A percentile compares a stretch with the other conserved stretches of the same genome.
These are phyloP conservation scores for Phytopythium chamaehyphon DNA, from an alignment of 352 stramenopile genomes.

Conservation along the genomic window DNA sequence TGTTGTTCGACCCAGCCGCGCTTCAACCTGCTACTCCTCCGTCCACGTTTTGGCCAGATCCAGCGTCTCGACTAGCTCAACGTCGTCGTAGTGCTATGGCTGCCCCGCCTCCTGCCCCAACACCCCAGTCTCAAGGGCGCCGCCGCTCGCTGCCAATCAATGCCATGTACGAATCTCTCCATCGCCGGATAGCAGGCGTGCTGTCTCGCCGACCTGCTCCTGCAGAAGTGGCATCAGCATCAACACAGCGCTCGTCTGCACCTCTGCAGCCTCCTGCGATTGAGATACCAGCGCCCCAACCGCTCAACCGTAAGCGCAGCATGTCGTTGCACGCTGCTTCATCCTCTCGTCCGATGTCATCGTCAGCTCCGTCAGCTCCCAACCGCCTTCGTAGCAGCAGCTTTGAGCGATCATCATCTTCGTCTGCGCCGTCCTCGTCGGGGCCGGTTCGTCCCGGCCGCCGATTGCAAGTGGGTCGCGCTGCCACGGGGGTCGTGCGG, in stretches of 20 bases:
- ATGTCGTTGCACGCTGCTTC: conserved; percentile 1
- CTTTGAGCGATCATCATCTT: no score
- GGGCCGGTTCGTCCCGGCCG: conserved; percentile 18
- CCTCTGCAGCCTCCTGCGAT: not conserved
- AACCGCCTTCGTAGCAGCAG: no score
- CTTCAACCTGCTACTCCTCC: conserved; percentile 10
- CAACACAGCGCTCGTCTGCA: not conserved
- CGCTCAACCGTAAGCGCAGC: conserved; percentile 1
- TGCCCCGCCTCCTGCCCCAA: not conserved
- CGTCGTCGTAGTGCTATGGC: not conserved
- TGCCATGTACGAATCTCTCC: conserved; percentile 25
- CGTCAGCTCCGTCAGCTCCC: no score
- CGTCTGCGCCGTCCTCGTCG: no score
- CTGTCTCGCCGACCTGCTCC: not conserved
- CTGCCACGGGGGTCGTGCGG: conserved; percentile 54
- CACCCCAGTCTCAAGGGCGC: conserved; percentile 2
- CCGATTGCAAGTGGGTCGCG: conserved; percentile 47
- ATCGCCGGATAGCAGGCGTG: conserved; percentile 9
- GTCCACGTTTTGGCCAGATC: not conserved
- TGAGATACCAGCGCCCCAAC: not conserved
- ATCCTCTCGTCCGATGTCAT: not conserved
- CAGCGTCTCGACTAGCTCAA: not conserved
- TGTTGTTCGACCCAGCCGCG: conserved; percentile 45
- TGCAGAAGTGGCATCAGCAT: not conserved
- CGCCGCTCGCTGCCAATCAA: conserved; percentile 49